Evolutionary conservation across 2,329 filamentous ascomycete genomes (phyloP).

Genomic region (Diaporthe sp.): DNA sequence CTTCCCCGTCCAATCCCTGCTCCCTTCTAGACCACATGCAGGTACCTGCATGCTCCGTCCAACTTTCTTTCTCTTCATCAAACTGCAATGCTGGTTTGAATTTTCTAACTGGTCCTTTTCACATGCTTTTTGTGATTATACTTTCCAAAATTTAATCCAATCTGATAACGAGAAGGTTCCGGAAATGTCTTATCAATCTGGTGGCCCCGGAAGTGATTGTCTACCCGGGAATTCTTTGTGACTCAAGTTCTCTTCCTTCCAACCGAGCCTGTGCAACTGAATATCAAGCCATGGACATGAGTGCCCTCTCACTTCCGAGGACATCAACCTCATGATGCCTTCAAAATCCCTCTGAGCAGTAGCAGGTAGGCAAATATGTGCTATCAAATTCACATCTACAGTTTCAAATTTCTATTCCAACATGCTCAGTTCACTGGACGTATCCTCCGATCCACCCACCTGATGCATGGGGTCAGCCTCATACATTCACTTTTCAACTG

Average conservation of each 20-base stretch:
- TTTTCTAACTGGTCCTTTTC: background rate
- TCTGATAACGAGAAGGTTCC: background rate
- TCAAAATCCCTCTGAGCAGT: background rate
- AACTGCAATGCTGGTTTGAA: background rate
- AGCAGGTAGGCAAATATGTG: background rate
- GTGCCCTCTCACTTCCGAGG: background rate
- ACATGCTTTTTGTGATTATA: slow-evolving; percentile 4
- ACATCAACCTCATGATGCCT: background rate
- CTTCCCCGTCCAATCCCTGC: background rate
- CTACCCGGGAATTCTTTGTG: background rate
- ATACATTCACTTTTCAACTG: background rate
- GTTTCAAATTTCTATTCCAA: too few relatives aligned
- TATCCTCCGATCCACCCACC: background rate
- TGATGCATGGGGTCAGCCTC: too few relatives aligned
- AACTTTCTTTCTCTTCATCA: background rate
- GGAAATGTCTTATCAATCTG: background rate
- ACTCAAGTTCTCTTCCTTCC: background rate
- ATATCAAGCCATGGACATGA: background rate
- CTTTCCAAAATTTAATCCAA: background rate
- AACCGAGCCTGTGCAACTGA: background rate
- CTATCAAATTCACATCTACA: background rate
- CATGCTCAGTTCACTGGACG: background rate
- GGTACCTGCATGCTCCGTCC: background rate
- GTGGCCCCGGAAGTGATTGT: background rate
- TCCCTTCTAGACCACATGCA: background rate